A percentile compares a stretch with the other conserved stretches of the same genome.
These are phyloP conservation scores for Citrus cavaleriei DNA, from an alignment of 345 rosid species.

Conservation along the genomic window DNA sequence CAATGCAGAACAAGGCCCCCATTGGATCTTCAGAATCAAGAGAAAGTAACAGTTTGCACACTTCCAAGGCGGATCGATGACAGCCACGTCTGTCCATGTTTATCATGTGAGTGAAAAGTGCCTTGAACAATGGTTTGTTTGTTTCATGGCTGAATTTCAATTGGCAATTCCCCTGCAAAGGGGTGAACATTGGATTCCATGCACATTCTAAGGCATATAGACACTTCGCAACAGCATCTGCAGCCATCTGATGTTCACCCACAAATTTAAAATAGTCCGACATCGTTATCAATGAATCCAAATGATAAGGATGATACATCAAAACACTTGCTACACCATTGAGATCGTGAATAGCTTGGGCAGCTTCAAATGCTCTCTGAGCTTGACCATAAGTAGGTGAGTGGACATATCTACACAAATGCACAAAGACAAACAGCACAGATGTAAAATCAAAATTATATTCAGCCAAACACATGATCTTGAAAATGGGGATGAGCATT, in stretches of 20 bases:
- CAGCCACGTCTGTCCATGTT: constrained; percentile 90
- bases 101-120: constrained; percentile 84
- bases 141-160: constrained; percentile 68
- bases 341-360: constrained; percentile 80
- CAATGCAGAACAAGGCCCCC: constrained; percentile 88
- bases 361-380: constrained; percentile 75
- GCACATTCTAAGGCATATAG: constrained; percentile 86
- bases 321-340: constrained; percentile 74
- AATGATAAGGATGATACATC: constrained; percentile 67
- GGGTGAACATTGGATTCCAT: constrained; percentile 82
- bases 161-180: constrained; percentile 67
- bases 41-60: constrained; percentile 79
- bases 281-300: constrained; percentile 88
- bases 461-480: not conserved
- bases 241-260: constrained; percentile 85
- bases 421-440: not conserved
- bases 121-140: constrained; percentile 70
- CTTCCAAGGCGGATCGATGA: constrained; percentile 86
- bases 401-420: constrained; percentile 43
- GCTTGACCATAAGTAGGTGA: constrained; percentile 65
- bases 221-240: constrained; percentile 77
- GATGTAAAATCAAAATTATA: not conserved
- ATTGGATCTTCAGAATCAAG: constrained; percentile 76
- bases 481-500: not conserved
- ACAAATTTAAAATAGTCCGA: constrained; percentile 82